Evolutionary conservation across 345 rosid genomes (phyloP).

Genomic region (Cardamine resedifolia): DNA sequence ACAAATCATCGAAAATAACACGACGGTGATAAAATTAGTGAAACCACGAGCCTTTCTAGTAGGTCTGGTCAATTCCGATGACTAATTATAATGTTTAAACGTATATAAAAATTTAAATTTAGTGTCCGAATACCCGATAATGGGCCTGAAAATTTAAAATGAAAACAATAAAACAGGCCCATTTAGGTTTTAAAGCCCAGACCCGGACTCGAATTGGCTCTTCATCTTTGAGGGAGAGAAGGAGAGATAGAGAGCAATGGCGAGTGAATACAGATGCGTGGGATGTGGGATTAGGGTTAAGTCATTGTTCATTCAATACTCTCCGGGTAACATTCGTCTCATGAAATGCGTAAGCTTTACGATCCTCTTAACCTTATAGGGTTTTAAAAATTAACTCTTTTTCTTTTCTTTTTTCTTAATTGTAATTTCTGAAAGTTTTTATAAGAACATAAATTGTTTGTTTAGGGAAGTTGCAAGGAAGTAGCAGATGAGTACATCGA

Average conservation of each 20-base stretch:
- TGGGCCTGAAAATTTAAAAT: background rate
- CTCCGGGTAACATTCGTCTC: constrained; percentile 78
- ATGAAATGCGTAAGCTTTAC: constrained; percentile 68
- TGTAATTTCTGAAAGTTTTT: constrained; percentile 11
- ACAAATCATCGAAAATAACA: background rate
- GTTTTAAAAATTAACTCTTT: background rate
- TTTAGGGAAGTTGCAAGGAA: constrained; percentile 65
- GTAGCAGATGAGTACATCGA: constrained; percentile 79
- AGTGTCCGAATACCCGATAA: background rate
- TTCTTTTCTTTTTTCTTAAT: background rate
- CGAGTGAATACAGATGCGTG: constrained; percentile 57
- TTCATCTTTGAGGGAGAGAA: background rate
- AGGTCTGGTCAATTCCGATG: background rate
- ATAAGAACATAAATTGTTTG: constrained; percentile 2
- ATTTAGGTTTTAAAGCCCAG: background rate
- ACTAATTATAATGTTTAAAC: background rate
- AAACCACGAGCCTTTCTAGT: background rate
- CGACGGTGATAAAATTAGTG: background rate
- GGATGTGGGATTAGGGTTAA: constrained; percentile 62
- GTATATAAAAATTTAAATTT: background rate
- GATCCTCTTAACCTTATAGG: background rate
- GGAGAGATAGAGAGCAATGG: constrained; percentile 18
- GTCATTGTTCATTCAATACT: constrained; percentile 69
- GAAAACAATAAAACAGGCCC: background rate
- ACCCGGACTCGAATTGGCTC: background rate